Percentiles rank a stretch among this genome's conserved stretches.
Evolutionary conservation across 441 rosid species (phyloP).

Genomic region (Brassica hybrid): DNA sequence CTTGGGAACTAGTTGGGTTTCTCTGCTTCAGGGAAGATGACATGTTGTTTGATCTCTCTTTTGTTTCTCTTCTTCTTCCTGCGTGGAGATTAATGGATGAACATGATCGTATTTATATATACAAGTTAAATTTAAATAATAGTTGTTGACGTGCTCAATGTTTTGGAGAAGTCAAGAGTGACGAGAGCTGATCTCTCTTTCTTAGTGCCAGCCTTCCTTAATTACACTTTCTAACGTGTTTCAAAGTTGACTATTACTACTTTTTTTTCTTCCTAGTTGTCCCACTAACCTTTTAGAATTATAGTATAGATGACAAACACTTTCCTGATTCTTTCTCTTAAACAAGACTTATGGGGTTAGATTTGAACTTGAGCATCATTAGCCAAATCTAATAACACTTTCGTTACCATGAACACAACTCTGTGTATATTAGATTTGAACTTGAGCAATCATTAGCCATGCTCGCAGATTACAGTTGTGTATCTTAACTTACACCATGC

Average conservation of each 20-base stretch:
- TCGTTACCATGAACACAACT: neutral
- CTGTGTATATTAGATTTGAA: neutral
- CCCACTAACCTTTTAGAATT: neutral
- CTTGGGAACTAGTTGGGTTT: constrained; percentile 11
- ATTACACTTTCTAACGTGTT: constrained; percentile 12
- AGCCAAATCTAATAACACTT: too few relatives aligned
- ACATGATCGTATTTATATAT: constrained; percentile 17
- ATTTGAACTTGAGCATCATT: too few relatives aligned
- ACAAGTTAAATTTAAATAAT: neutral
- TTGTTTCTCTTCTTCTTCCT: neutral
- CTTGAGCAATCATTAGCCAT: neutral
- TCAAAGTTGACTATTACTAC: constrained; percentile 2
- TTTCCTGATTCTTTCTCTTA: too few relatives aligned
- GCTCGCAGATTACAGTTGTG: constrained; percentile 6
- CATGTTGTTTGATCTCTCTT: neutral
- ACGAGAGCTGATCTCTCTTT: constrained; percentile 16
- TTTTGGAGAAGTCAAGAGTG: constrained; percentile 18
- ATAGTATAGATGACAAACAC: neutral
- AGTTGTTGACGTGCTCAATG: constrained; percentile 26
- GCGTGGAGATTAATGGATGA: constrained; percentile 9
- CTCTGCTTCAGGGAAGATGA: constrained; percentile 35
- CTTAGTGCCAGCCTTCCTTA: constrained; percentile 3
- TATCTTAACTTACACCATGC: neutral
- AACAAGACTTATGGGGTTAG: too few relatives aligned
- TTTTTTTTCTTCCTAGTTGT: neutral